Evolutionary conservation across 2,329 filamentous ascomycete genomes (phyloP).

Genomic region (Penicillium thymicola): DNA sequence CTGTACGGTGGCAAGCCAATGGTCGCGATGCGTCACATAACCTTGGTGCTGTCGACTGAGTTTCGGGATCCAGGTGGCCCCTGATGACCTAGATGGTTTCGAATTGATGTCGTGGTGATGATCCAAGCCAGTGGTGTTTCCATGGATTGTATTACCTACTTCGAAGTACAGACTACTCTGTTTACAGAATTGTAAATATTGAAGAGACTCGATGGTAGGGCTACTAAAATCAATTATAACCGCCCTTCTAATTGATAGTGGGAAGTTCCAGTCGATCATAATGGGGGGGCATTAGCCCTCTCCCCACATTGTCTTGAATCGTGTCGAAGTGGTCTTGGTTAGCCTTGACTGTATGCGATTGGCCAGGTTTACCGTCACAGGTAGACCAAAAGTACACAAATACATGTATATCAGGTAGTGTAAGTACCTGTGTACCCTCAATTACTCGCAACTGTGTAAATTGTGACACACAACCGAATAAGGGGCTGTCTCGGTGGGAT

Average conservation of each 20-base stretch:
- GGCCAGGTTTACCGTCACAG: neutral
- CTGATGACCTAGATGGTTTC: neutral
- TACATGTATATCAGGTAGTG: neutral
- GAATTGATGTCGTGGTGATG: neutral
- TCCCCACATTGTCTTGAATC: neutral
- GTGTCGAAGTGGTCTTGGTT: neutral
- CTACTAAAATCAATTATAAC: neutral
- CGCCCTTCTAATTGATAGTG: neutral
- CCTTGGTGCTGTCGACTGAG: neutral
- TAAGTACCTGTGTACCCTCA: neutral
- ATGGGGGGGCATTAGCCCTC: neutral
- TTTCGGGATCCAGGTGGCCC: conserved; percentile 8
- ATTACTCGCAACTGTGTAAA: conserved; percentile 1
- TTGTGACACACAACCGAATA: conserved; percentile 12
- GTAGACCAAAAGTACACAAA: neutral
- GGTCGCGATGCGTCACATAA: neutral
- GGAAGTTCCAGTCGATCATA: conserved; percentile 1
- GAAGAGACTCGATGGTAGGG: neutral
- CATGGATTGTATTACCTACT: neutral
- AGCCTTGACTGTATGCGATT: neutral
- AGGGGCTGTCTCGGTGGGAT: neutral
- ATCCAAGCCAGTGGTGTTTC: neutral
- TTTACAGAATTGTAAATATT: neutral
- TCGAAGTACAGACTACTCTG: neutral
- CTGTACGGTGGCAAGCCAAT: conserved; percentile 16